Base-by-base conservation (phyloP, 2,329 filamentous ascomycete species). In the Pseudogymnoascus sp. region DNA sequence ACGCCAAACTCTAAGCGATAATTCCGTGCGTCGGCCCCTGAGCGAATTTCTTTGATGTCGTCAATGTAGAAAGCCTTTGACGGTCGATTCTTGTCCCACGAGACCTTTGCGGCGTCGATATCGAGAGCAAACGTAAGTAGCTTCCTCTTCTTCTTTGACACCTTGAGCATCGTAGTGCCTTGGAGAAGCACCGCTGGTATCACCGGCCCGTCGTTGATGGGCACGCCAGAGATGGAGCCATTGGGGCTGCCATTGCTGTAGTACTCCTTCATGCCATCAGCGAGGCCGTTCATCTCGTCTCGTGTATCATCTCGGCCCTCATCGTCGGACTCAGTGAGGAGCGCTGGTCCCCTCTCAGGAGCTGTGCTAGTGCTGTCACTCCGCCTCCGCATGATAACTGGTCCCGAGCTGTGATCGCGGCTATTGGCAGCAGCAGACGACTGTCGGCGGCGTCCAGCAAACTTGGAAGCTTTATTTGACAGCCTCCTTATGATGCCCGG, bases 21-120 rank as follows among this genome's bases (percentile, higher is more conserved):
- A 71, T 96, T 93, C 62, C 89, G 85, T 15, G 93, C 90, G 71
- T 97, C 90, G 11, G 83, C 82, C 15, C 90, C 91, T 35, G 87
- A 85, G 64, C 92, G 86, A 57, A 97, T 91, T 70, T 96, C 91
- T 69, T 90, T 88, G 69, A 99, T 93, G 72, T 97, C 91, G 69
- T 99, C 94, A 64, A 99, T 90, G 73, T 96, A 95, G 65, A 99
- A 88, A 60, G 85, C 86, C 72, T 97, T 97, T 22, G 85, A 83
- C 1, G 89, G 86, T 36, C 90, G 86, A 7, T 82, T 84, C 53
- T 85, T 82, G 73, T 96, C 89, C 93, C 93, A 97, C 25, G 82
- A 88, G 22, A 99, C 89, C 73, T 91, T 94, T 63, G 89, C 92
- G 1, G 88, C 83, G 69, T 93, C 88, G 22, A 88, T 81, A 68